Evolutionary conservation across 2,329 filamentous ascomycete genomes (phyloP), one percentile per base, ranked within the genome.

Genomic region (Fusarium cyanostomum): DNA sequence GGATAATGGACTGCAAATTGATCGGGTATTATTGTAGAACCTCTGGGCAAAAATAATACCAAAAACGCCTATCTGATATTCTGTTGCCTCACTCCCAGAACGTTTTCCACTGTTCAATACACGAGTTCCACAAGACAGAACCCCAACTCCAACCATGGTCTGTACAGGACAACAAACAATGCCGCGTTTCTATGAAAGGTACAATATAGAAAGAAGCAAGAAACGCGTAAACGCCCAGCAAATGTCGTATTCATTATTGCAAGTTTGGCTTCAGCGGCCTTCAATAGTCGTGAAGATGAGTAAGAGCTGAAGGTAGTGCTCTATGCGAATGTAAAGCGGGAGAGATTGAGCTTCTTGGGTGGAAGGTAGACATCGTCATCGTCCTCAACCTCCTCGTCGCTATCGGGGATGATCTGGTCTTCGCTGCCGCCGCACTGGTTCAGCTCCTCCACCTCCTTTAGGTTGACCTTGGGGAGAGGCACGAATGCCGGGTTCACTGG

Each of bases 391-490:
- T 83, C 82, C 15, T 67, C 80, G 56, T 83, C 82, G 59, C 83
- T 85, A 69, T 83, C 83, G 24, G 81, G 81, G 12, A 83, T 73
- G 59, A 87, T 80, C 52, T 84, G 78, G 54, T 88, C 85, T 69
- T 88, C 85, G 66, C 85, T 87, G 12, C 85, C 85, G 45, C 71
- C 85, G 45, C 71, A 71, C 49, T 67, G 70, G 64, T 85, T 83
- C 37, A 86, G 70, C 2, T 82, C 81, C 64, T 82, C 82, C 4
- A 86, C 77, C 65, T 87, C 84, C 8, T 75, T 76, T 24, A 85
- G 59, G 61, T 86, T 82, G 3, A 84, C 83, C 54, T 79, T 82
- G 1, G 85, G 84, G 8, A 87, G 74, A 0, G 84, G 83, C 7
- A 87, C 78, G 65, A 84, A 84, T 0, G 83, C 77, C 3, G 85